Conservation (phyloP, 1,284 basidiomycete genomes). For the Mycena sp. region DNA sequence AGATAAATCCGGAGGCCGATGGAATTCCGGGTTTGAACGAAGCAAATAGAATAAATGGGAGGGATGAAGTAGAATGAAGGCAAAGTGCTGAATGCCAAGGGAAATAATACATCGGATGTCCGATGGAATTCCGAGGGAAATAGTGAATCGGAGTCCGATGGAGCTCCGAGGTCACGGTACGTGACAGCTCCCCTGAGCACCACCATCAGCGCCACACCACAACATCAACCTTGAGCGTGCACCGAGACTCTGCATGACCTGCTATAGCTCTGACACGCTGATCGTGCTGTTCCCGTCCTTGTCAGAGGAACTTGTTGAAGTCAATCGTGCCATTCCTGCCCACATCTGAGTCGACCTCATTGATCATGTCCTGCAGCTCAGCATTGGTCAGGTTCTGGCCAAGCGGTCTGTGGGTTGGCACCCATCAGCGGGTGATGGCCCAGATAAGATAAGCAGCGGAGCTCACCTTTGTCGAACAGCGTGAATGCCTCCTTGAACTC, state of each 20-base stretch:
- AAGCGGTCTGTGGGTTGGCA: slow-evolving; percentile 75
- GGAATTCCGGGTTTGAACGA: too few relatives aligned
- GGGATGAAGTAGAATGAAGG: too few relatives aligned
- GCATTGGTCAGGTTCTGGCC: slow-evolving; percentile 97
- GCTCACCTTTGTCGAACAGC: slow-evolving; percentile 89
- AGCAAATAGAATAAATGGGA: too few relatives aligned
- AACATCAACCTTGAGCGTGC: neutral
- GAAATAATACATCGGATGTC: too few relatives aligned
- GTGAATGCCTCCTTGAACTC: slow-evolving; percentile 94
- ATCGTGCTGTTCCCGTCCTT: slow-evolving; percentile 57
- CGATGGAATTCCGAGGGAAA: too few relatives aligned
- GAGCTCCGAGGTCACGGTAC: too few relatives aligned
- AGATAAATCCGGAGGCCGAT: too few relatives aligned
- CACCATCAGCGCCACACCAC: neutral
- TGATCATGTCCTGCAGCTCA: slow-evolving; percentile 97
- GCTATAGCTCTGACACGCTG: slow-evolving; percentile 83
- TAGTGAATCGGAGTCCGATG: too few relatives aligned
- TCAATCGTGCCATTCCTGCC: slow-evolving; percentile 92
- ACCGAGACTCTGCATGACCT: slow-evolving; percentile 91
- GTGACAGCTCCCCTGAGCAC: slow-evolving; percentile 59
- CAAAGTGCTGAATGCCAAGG: too few relatives aligned
- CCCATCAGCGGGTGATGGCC: neutral
- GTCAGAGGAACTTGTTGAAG: slow-evolving; percentile 64
- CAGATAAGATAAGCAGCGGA: slow-evolving; percentile 18
- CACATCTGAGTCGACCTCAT: slow-evolving; percentile 87